Conservation (phyloP, 2,329 filamentous ascomycete genomes). For the Monosporascus sp. region DNA sequence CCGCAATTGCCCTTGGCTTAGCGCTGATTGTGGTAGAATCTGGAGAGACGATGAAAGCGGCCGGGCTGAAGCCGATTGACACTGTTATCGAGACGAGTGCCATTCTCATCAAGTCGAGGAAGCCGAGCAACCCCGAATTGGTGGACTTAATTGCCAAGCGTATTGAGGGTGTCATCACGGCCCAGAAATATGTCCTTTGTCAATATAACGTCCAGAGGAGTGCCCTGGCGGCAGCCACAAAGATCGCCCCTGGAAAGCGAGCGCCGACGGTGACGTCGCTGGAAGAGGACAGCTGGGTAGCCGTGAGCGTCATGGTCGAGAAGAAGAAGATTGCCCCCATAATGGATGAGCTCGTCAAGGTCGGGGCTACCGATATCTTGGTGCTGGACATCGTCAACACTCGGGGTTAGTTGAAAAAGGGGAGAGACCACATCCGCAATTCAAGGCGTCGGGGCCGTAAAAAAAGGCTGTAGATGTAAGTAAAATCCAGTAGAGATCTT, state of each 20-base stretch:
- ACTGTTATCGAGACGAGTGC: constrained; percentile 86
- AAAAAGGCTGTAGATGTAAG: not conserved
- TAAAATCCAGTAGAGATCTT: too few relatives aligned
- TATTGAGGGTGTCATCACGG: constrained; percentile 90
- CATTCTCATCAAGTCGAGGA: constrained; percentile 85
- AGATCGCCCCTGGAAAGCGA: constrained; percentile 88
- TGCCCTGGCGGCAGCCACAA: constrained; percentile 60
- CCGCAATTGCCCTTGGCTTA: not conserved
- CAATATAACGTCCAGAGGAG: constrained; percentile 86
- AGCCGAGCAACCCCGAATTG: constrained; percentile 71
- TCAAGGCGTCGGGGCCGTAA: not conserved
- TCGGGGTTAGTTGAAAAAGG: constrained; percentile 14
- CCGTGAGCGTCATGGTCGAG: constrained; percentile 90
- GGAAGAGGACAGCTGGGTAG: constrained; percentile 87
- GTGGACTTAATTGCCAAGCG: constrained; percentile 80
- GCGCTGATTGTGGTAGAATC: constrained; percentile 58
- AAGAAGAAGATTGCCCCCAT: constrained; percentile 77
- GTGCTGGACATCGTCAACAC: constrained; percentile 79
- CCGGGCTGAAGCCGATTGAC: constrained; percentile 87
- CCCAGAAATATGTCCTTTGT: constrained; percentile 89
- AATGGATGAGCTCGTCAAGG: constrained; percentile 76
- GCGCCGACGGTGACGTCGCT: constrained; percentile 87
- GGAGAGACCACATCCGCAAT: not conserved
- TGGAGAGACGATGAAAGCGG: constrained; percentile 95
- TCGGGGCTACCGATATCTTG: constrained; percentile 79